These are phyloP conservation scores for Anisogramma anomala DNA, from an alignment of 2,329 filamentous ascomycete species.

Conservation along the genomic window DNA sequence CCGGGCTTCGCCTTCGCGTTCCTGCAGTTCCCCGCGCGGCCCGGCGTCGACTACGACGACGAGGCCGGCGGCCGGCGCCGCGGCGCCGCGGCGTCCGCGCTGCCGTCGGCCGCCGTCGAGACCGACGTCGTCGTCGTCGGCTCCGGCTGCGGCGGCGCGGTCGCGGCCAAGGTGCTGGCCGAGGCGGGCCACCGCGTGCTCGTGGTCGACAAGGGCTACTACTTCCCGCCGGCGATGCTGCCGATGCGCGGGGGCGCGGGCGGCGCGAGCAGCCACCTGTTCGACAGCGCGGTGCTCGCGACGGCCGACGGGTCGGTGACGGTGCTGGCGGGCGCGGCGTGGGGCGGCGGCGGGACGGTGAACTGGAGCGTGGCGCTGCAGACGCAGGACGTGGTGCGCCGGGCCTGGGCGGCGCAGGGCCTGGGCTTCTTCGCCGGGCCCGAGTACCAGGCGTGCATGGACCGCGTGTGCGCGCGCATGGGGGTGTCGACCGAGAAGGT, in stretches of 20 bases:
- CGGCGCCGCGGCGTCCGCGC: neutral
- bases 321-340: conserved; percentile 57
- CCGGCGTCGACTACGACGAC: no score
- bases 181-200: conserved; percentile 41
- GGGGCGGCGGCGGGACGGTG: conserved; percentile 73
- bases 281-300: conserved; percentile 49
- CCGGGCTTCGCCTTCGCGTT: conserved; percentile 16
- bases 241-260: conserved; percentile 54
- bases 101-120: neutral
- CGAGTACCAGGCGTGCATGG: conserved; percentile 61
- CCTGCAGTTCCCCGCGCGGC: no score
- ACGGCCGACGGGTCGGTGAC: conserved; percentile 44
- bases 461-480: conserved; percentile 65
- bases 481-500: conserved; percentile 54
- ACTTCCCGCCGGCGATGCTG: conserved; percentile 56
- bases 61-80: no score
- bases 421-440: conserved; percentile 60
- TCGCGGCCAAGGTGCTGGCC: conserved; percentile 13
- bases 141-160: conserved; percentile 14
- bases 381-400: conserved; percentile 60
- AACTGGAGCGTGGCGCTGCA: conserved; percentile 61
- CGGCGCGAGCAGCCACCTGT: conserved; percentile 50
- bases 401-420: conserved; percentile 62
- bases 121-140: conserved; percentile 14
- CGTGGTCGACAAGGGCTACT: conserved; percentile 70